Percentiles rank a stretch among this genome's conserved stretches.
These are phyloP conservation scores for Aurinia saxatilis DNA, from an alignment of 345 rosid genomes.

Conservation along the genomic window DNA sequence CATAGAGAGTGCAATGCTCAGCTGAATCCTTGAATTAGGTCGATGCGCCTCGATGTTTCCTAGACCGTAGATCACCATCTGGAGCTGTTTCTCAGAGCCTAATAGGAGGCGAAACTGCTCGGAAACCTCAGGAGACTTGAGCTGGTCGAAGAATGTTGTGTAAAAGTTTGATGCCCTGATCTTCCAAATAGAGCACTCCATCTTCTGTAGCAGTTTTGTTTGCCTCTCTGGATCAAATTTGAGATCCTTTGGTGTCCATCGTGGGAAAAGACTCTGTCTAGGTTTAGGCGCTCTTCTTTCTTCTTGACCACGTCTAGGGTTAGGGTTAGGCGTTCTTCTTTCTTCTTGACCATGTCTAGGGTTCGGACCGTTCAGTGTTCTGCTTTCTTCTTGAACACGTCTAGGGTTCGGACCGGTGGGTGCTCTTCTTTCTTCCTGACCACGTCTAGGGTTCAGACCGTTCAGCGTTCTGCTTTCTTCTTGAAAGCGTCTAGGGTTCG, in stretches of 20 bases:
- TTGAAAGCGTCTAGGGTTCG: too few species aligned
- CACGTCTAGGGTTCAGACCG: too few species aligned
- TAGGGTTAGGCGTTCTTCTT: too few species aligned
- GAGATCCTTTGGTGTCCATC: constrained; percentile 51
- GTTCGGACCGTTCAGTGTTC: too few species aligned
- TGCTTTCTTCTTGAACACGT: too few species aligned
- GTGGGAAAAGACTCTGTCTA: constrained; percentile 23
- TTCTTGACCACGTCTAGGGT: not conserved
- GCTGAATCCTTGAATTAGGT: constrained; percentile 61
- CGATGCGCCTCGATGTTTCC: constrained; percentile 77
- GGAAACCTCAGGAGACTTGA: constrained; percentile 40
- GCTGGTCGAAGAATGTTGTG: constrained; percentile 46
- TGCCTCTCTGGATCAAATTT: constrained; percentile 38
- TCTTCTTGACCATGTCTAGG: too few species aligned
- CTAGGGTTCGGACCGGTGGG: constrained; percentile 16
- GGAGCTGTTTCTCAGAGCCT: constrained; percentile 47
- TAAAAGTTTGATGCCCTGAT: constrained; percentile 54
- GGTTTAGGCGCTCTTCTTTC: not conserved
- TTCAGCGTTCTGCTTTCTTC: too few species aligned
- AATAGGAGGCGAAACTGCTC: constrained; percentile 41
- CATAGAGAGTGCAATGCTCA: constrained; percentile 66
- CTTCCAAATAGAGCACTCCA: constrained; percentile 38
- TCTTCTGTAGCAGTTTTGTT: constrained; percentile 46
- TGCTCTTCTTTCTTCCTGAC: constrained; percentile 25
- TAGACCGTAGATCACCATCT: constrained; percentile 73